Evolutionary conservation across 352 stramenopile species (phyloP), one percentile per base, ranked within the genome.

Genomic region (Phytophthora megakarya): DNA sequence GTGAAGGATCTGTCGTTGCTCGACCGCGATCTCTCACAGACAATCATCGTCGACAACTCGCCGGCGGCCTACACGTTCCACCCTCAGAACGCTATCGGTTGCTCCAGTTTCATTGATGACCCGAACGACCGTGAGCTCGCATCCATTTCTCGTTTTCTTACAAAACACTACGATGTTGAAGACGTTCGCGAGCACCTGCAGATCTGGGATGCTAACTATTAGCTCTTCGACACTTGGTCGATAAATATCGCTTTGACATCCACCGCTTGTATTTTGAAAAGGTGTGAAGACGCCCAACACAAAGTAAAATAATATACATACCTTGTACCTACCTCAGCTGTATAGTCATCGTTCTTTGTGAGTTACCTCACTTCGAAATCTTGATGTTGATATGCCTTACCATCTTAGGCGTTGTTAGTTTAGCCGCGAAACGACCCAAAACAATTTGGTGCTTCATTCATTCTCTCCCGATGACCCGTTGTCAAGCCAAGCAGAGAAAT

Each of bases 31-130:
- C 79, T 99, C 25, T 81, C 78, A 22, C 88, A 98, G 68, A 89
- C 86, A n/a, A 98, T 99, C 64, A 99, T 99, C 72, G 97, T 99
- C 58, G 97, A 99, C 78, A 99, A 99, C 76, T 98, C 95, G 51
- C 97, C 97, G 21, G 96, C 94, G 72, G 98, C 93, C 9, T 99
- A 99, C 75, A 78, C 98, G 25, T 99, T 99, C 73, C 97, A 99
- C 72, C 97, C 97, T 19, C 76, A 70, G 37, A 92, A 92, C 23
- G 82, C 85, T n/a, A 89, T 92, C 61, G 82, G 82, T 22, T 92
- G 82, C 70, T 93, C 84, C 28, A 91, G 76, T 49, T 98, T 97
- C 56, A 97, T 98, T 37, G 89, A 98, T 47, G 87, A 98, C 70
- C 70, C 81, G 61, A 77, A 77, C 19, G 94, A 98, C 67, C 64